Evolutionary conservation across 202 grass and related monocot species (phyloP), one percentile per base, ranked within the genome.

Genomic region (Digitaria exilis): DNA sequence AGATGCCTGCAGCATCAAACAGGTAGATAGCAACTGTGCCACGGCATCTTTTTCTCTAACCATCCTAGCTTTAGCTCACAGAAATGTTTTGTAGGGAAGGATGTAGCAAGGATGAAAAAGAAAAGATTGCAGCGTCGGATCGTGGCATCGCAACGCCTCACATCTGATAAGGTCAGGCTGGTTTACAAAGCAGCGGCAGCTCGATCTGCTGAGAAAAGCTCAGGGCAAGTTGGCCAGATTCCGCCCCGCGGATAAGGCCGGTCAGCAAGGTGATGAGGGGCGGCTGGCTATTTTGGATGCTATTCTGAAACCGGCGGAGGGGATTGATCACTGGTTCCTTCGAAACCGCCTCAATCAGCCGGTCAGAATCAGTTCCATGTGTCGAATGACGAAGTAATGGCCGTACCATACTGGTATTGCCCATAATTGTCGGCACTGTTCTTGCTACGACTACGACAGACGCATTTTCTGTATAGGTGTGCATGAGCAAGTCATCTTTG

Each of bases 221-320:
- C 11, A 44, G 58, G 34, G 26, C 80, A 86, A 83, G 69, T 90
- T 83, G 84, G 37, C 64, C 29, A 80, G 55, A 90, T 90, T 90
- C 80, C 15, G 2, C 64, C 62, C 51, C 76, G 15, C 69, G 74
- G 80, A 90, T 87, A 80, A 84, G 63, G 76, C 18, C 34, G 29
- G 61, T 70, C 64, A 81, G 66, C 69, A 57, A 72, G 14, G 46
- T 13, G 75, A 61, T 82, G 69, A 34, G 62, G 59, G 73, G 65
- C 32, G 30, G 31, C 48, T 69, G 37, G 42, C 58, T 75, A 58
- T 70, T 28, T 32, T 44, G 26, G 84, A 87, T 87, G 61, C 84
- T 84, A 87, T 90, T 80, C 88, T 87, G 80, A 80, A 80, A 80
- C 69, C 80, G 64, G 80, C 75, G 70, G 84, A 70, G 54, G 43